Evolutionary conservation across 2,329 filamentous ascomycete species (phyloP).

Genomic region (Pseudogymnoascus sp.): DNA sequence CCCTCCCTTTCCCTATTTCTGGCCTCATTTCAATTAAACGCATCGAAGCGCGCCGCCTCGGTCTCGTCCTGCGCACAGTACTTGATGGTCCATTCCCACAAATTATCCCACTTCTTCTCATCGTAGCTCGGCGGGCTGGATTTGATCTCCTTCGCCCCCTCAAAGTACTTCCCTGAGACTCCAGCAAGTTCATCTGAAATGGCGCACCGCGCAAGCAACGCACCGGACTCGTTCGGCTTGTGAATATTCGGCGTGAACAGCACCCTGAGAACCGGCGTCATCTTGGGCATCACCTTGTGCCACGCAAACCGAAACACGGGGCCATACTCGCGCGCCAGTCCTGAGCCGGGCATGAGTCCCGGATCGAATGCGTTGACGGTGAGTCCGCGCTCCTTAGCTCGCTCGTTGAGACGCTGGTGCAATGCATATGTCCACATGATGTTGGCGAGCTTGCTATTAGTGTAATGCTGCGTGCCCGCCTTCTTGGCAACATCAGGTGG

Average conservation of each 20-base stretch:
- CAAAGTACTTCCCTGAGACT: slow-evolving; percentile 37
- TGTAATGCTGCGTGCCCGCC: slow-evolving; percentile 34
- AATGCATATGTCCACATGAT: slow-evolving; percentile 43
- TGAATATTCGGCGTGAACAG: slow-evolving; percentile 32
- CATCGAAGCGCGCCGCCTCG: slow-evolving; percentile 23
- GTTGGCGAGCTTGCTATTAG: slow-evolving; percentile 40
- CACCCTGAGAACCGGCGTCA: slow-evolving; percentile 31
- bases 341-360: slow-evolving; percentile 41
- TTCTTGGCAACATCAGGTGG: slow-evolving; percentile 21
- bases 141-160: slow-evolving; percentile 33
- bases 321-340: slow-evolving; percentile 31
- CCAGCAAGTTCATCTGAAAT: slow-evolving; percentile 27
- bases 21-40: not conserved
- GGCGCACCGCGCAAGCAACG: slow-evolving; percentile 34
- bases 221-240: slow-evolving; percentile 32
- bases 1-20: not conserved
- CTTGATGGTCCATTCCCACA: slow-evolving; percentile 41
- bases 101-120: slow-evolving; percentile 39
- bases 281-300: slow-evolving; percentile 28
- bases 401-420: slow-evolving; percentile 27
- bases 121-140: slow-evolving; percentile 38
- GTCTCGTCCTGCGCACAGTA: slow-evolving; percentile 23
- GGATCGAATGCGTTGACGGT: slow-evolving; percentile 39
- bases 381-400: slow-evolving; percentile 23
- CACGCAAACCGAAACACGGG: slow-evolving; percentile 29